Conservation (phyloP, 345 rosid genomes). For the Brassica carinata region DNA sequence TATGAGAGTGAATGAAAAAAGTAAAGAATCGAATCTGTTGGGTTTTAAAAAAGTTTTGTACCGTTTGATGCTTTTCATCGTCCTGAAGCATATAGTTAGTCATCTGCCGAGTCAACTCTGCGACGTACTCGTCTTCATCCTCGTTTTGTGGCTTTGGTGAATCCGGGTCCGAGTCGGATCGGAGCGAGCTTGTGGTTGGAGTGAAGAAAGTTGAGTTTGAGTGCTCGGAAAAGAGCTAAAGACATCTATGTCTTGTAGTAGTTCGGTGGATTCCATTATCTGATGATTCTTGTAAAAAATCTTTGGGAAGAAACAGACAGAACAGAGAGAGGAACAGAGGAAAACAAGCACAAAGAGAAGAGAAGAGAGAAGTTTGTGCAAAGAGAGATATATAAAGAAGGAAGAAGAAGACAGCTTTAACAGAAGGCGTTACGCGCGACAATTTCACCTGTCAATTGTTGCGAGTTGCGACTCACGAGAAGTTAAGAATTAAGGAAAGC, state of each 20-base stretch:
- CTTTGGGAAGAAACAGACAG: slow-evolving; percentile 17
- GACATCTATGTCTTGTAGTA: slow-evolving; percentile 29
- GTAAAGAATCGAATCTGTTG: slow-evolving; percentile 25
- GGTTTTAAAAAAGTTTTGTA: background rate
- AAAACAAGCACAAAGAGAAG: slow-evolving; percentile 16
- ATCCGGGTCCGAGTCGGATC: slow-evolving; percentile 3
- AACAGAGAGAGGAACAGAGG: slow-evolving; percentile 9
- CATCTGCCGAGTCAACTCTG: slow-evolving; percentile 84
- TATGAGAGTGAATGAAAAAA: background rate
- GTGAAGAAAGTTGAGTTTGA: slow-evolving; percentile 33
- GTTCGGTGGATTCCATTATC: slow-evolving; percentile 38
- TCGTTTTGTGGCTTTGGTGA: slow-evolving; percentile 39
- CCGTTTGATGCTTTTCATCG: slow-evolving; percentile 42
- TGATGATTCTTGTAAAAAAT: slow-evolving; percentile 16
- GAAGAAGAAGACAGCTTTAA: slow-evolving; percentile 27
- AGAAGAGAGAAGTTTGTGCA: background rate
- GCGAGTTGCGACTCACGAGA: slow-evolving; percentile 34
- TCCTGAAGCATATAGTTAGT: slow-evolving; percentile 59
- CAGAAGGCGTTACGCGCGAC: slow-evolving; percentile 35
- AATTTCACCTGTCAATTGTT: slow-evolving; percentile 44
- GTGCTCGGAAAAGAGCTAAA: slow-evolving; percentile 16
- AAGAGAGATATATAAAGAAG: slow-evolving; percentile 18
- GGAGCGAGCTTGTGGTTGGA: slow-evolving; percentile 34
- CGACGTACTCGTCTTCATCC: slow-evolving; percentile 61
- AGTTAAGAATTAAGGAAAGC: slow-evolving; percentile 32